Conservation (phyloP, 768 basidiomycete species). For the Naganishia onofrii region DNA sequence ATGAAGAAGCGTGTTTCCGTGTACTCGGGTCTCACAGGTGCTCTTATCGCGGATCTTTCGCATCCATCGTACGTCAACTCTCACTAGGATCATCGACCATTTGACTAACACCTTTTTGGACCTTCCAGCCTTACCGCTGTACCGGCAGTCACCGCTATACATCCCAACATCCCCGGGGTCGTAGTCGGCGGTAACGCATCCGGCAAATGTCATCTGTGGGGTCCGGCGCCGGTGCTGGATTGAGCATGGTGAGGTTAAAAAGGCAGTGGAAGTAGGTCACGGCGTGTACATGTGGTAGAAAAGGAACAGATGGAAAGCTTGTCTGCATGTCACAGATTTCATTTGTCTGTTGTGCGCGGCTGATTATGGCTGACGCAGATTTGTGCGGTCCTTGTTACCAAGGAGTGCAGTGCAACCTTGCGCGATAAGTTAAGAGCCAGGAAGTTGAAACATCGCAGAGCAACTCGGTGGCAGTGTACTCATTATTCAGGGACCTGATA, state of each 20-base stretch:
- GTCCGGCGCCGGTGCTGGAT: conserved; percentile 1
- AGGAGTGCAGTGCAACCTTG: too few species aligned
- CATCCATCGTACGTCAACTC: conserved; percentile 3
- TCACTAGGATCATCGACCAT: neutral
- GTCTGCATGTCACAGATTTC: too few species aligned
- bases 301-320: too few species aligned
- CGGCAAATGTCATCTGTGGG: conserved; percentile 17
- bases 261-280: too few species aligned
- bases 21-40: conserved; percentile 42
- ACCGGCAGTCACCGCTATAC: conserved; percentile 53
- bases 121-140: conserved; percentile 50
- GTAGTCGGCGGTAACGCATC: conserved; percentile 52
- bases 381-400: too few species aligned
- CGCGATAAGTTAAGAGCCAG: too few species aligned
- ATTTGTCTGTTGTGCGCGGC: too few species aligned
- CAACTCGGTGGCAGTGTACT: too few species aligned
- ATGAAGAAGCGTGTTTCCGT: conserved; percentile 54
- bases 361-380: too few species aligned
- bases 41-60: conserved; percentile 33
- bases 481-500: too few species aligned
- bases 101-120: neutral
- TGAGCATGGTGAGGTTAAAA: neutral
- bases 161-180: conserved; percentile 48
- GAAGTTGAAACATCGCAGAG: too few species aligned
- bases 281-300: too few species aligned